Percentiles rank a stretch among this genome's conserved stretches.
phyloP scores from a whole-genome alignment of 441 rosid species.

The Theobroma grandiflorum region DNA sequence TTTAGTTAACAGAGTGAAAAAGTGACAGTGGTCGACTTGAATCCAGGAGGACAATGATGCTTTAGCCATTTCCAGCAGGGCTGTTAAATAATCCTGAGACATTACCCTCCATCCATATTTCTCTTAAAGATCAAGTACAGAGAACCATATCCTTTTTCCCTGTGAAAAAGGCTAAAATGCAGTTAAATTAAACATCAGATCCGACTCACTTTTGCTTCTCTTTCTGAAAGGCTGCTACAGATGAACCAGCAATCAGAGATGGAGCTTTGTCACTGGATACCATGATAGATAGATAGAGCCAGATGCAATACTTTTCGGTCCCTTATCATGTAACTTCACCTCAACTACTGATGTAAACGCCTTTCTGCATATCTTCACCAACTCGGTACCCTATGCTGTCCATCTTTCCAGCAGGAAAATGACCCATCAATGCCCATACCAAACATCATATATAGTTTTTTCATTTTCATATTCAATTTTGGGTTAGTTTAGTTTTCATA shows the following conservation, averaged over 20 bases:
- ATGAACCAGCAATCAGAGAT: slow-evolving; percentile 14
- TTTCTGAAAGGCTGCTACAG: slow-evolving; percentile 10
- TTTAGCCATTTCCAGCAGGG: not conserved
- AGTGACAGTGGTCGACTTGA: not conserved
- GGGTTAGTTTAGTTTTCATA: not conserved
- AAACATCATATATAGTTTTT: not conserved
- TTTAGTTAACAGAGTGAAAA: not conserved
- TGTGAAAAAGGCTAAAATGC: not conserved
- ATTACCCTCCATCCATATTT: not conserved
- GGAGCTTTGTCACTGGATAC: slow-evolving; percentile 11
- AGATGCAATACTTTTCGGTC: not conserved
- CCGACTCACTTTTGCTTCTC: slow-evolving; percentile 14
- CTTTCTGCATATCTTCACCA: slow-evolving; percentile 12
- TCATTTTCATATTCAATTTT: not conserved
- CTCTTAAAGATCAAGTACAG: not conserved
- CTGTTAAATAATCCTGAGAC: not conserved
- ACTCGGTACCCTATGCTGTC: slow-evolving; percentile 3
- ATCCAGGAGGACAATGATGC: not conserved
- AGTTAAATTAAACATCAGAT: slow-evolving; percentile 13
- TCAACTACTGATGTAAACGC: slow-evolving; percentile 5
- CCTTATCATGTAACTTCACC: not conserved
- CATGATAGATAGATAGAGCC: not conserved
- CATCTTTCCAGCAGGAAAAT: not conserved
- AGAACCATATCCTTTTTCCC: not conserved
- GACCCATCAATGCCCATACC: slow-evolving; percentile 17